These are phyloP conservation scores for Symbiodinium pilosum DNA, from an alignment of 73 alveolate genomes.

Conservation along the genomic window DNA sequence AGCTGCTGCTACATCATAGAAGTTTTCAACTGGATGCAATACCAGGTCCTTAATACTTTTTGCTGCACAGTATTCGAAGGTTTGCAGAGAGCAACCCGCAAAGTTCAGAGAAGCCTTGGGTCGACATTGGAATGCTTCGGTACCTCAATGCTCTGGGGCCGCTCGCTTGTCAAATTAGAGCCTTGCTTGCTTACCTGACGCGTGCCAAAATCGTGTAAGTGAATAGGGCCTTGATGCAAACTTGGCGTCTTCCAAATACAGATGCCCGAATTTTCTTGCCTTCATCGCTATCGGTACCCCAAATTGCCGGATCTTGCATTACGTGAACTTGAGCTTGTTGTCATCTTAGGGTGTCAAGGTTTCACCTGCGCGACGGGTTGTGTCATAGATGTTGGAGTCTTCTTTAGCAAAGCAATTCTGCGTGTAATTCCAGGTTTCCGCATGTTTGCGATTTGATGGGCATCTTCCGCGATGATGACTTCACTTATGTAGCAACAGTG, in stretches of 20 bases:
- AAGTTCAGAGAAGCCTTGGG: constrained; percentile 82
- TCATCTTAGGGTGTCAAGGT: not conserved
- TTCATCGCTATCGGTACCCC: too few species aligned
- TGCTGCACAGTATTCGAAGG: constrained; percentile 21
- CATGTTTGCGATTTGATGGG: constrained; percentile 58
- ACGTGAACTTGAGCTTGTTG: not conserved
- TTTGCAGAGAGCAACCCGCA: constrained; percentile 51
- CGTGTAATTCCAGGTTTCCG: constrained; percentile 57
- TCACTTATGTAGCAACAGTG: constrained; percentile 80
- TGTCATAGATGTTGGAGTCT: not conserved
- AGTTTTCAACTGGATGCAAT: too few species aligned
- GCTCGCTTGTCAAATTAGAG: too few species aligned
- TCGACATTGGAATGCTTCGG: constrained; percentile 76
- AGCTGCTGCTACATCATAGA: not conserved
- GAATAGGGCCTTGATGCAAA: too few species aligned
- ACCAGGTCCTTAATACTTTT: too few species aligned
- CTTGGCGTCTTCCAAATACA: too few species aligned
- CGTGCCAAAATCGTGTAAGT: too few species aligned
- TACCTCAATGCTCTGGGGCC: constrained; percentile 65
- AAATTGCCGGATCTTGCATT: not conserved
- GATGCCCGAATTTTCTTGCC: too few species aligned
- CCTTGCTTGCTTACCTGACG: too few species aligned
- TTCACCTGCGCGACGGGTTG: too few species aligned
- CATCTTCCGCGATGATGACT: constrained; percentile 90
- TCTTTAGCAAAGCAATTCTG: not conserved